Percentiles rank a stretch among this genome's conserved stretches.
Conservation (phyloP, 2,329 filamentous ascomycete genomes). For the Ophiostoma ulmi region DNA sequence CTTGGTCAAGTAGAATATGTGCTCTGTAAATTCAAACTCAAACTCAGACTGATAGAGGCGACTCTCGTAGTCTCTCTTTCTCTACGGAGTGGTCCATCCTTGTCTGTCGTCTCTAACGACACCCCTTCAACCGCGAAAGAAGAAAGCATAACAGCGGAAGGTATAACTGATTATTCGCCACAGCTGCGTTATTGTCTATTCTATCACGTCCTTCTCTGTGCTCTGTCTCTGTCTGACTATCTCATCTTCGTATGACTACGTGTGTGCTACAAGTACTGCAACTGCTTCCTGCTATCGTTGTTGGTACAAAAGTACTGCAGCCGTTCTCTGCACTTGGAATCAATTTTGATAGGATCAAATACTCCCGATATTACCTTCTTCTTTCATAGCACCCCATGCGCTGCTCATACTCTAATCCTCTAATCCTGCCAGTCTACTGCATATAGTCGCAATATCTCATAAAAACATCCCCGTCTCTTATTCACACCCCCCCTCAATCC, state of each 20-base stretch:
- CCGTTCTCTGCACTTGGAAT: neutral
- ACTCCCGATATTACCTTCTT: conserved; percentile 2
- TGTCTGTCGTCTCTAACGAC: neutral
- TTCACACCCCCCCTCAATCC: neutral
- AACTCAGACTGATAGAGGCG: neutral
- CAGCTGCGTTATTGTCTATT: neutral
- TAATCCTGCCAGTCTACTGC: neutral
- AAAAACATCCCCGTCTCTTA: neutral
- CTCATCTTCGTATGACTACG: neutral
- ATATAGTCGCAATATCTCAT: neutral
- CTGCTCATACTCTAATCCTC: neutral
- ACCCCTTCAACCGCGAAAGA: neutral
- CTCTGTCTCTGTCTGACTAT: neutral
- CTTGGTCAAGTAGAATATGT: neutral
- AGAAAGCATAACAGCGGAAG: neutral
- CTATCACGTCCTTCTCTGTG: neutral
- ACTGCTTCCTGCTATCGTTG: neutral
- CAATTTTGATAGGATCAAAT: neutral
- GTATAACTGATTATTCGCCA: neutral
- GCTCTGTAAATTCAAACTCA: too few relatives aligned
- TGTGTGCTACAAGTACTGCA: neutral
- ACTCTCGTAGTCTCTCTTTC: neutral
- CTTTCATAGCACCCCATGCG: conserved; percentile 1
- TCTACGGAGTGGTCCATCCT: neutral
- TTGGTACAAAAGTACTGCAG: neutral